Evolutionary conservation across 2,329 filamentous ascomycete genomes (phyloP).

Genomic region (Penicillium sp.): DNA sequence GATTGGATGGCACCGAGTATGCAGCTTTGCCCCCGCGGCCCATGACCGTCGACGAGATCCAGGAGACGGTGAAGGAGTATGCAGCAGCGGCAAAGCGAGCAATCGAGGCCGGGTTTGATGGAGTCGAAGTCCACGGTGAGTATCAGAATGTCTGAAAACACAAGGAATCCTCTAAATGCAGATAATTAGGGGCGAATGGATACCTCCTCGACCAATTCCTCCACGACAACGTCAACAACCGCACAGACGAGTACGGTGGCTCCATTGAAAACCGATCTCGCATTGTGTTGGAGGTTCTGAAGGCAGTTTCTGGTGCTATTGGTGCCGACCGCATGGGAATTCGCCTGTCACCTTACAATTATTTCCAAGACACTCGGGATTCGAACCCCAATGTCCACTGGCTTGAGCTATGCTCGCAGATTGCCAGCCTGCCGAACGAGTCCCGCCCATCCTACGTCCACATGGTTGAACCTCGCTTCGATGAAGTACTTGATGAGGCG

Average conservation of each 20-base stretch:
- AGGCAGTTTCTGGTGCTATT: conserved; percentile 53
- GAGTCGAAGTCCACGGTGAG: conserved; percentile 51
- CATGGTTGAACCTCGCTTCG: conserved; percentile 55
- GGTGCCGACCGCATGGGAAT: conserved; percentile 58
- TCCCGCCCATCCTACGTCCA: conserved; percentile 52
- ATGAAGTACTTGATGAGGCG: conserved; percentile 52
- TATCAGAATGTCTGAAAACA: background rate
- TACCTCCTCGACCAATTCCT: conserved; percentile 71
- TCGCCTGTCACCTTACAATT: conserved; percentile 64
- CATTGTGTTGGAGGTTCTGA: conserved; percentile 58
- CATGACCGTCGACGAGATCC: conserved; percentile 46
- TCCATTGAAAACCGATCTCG: conserved; percentile 55
- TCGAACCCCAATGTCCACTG: conserved; percentile 52
- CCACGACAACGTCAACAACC: conserved; percentile 60
- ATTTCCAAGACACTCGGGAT: conserved; percentile 60
- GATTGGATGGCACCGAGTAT: conserved; percentile 41
- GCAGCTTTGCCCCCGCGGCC: conserved; percentile 32
- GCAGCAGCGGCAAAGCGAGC: conserved; percentile 49
- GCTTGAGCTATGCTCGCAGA: conserved; percentile 49
- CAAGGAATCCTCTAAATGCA: background rate
- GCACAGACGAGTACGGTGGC: conserved; percentile 55
- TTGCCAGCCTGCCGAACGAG: conserved; percentile 39
- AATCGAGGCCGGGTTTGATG: conserved; percentile 55
- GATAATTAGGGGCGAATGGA: conserved; percentile 60
- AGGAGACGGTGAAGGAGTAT: conserved; percentile 43